Percentiles rank a stretch among this genome's conserved stretches.
Evolutionary conservation across 1,284 basidiomycete species (phyloP).

Genomic region (Tetrapyrgos nigripes): DNA sequence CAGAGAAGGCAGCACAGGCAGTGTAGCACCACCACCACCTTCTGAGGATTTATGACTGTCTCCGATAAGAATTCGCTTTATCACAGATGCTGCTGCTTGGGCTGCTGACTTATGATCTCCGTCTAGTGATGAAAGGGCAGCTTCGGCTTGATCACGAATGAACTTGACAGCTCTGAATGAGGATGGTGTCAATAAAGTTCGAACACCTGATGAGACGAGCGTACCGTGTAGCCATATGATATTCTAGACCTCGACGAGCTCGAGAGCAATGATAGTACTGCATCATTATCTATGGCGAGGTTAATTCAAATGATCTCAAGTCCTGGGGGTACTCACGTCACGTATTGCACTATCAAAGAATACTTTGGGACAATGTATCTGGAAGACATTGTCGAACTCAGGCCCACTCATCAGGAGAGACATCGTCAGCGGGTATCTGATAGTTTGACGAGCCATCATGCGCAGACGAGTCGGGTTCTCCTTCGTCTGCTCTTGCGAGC

Average conservation of each 20-base stretch:
- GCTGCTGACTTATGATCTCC: conserved; percentile 46
- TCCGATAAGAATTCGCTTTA: conserved; percentile 66
- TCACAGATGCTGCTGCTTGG: conserved; percentile 64
- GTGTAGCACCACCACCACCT: conserved; percentile 40
- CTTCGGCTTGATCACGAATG: conserved; percentile 80
- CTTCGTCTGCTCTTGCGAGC: conserved; percentile 54
- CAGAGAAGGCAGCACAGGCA: conserved; percentile 30
- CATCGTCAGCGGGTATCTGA: conserved; percentile 69
- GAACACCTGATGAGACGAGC: conserved; percentile 26
- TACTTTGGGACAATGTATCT: conserved; percentile 88
- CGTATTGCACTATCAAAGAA: conserved; percentile 83
- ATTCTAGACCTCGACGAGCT: conserved; percentile 80
- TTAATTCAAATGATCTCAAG: conserved; percentile 1
- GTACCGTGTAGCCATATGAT: conserved; percentile 87
- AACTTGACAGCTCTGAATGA: conserved; percentile 73
- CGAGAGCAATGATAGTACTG: conserved; percentile 91
- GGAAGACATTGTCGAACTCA: conserved; percentile 92
- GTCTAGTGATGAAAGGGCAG: conserved; percentile 35
- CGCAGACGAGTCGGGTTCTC: conserved; percentile 27
- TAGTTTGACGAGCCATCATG: conserved; percentile 50
- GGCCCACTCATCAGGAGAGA: conserved; percentile 76
- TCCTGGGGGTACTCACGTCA: conserved; percentile 54
- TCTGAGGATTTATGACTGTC: conserved; percentile 53
- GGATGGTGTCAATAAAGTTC: conserved; percentile 13
- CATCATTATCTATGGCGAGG: conserved; percentile 69